phyloP scores from a whole-genome alignment of 2,329 filamentous ascomycete species.

The Knoxdaviesia capensis region DNA sequence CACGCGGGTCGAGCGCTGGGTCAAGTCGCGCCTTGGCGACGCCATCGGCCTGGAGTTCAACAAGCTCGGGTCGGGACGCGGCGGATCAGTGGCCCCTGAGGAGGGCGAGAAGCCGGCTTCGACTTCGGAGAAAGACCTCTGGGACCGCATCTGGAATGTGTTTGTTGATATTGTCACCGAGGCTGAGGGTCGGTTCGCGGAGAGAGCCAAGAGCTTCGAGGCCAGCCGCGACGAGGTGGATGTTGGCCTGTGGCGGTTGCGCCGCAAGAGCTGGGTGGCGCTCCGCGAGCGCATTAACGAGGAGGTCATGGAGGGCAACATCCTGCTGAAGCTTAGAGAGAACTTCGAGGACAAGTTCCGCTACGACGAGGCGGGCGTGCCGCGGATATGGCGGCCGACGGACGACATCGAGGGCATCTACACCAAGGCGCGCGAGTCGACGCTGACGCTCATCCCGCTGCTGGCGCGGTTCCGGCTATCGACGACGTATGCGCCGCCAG shows the following conservation, averaged over 20 bases:
- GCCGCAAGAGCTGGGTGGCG: constrained; percentile 87
- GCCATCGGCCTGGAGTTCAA: constrained; percentile 89
- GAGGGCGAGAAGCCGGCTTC: constrained; percentile 49
- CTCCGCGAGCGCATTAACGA: constrained; percentile 83
- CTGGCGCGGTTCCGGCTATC: constrained; percentile 67
- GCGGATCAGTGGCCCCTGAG: constrained; percentile 63
- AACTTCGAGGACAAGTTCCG: constrained; percentile 99
- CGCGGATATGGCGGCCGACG: constrained; percentile 86
- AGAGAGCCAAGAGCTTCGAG: constrained; percentile 82
- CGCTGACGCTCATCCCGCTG: constrained; percentile 74
- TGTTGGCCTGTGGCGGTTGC: constrained; percentile 76
- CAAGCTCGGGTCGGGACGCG: constrained; percentile 75
- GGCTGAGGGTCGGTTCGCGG: constrained; percentile 68
- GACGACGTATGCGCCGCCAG: constrained; percentile 54
- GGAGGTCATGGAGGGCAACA: constrained; percentile 94
- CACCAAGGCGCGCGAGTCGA: constrained; percentile 80
- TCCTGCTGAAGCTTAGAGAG: constrained; percentile 83
- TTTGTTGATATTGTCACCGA: constrained; percentile 71
- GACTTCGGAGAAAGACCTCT: constrained; percentile 59
- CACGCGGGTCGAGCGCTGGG: constrained; percentile 82
- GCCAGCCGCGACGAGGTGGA: constrained; percentile 82
- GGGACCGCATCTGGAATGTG: constrained; percentile 84
- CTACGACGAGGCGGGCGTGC: constrained; percentile 87
- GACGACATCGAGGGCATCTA: constrained; percentile 96
- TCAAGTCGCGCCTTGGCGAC: constrained; percentile 70